Percentiles rank a stretch among this genome's conserved stretches.
phyloP scores from a whole-genome alignment of 352 stramenopile genomes.

The Pythium catenulatum region DNA sequence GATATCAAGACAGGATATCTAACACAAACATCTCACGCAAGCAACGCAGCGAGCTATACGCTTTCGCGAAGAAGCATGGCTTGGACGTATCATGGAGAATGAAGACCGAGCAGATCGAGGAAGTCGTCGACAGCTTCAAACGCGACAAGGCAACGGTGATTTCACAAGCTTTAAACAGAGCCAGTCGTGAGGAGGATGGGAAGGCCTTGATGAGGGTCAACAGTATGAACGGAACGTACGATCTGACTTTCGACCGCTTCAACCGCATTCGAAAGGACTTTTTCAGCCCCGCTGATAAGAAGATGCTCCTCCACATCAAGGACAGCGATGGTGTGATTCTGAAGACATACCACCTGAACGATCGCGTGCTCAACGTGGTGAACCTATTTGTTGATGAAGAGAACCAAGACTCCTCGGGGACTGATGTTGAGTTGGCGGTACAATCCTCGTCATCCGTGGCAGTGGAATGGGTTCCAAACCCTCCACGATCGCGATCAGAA shows the following conservation, averaged over 20 bases:
- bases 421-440: constrained; percentile 57
- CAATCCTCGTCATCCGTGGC: constrained; percentile 30
- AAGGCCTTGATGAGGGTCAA: constrained; percentile 20
- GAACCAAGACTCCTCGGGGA: constrained; percentile 58
- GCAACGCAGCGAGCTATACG: too few species aligned
- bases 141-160: too few species aligned
- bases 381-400: constrained; percentile 59
- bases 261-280: constrained; percentile 55
- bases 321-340: constrained; percentile 41
- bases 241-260: constrained; percentile 16
- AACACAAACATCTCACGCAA: too few species aligned
- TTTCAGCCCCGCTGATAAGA: constrained; percentile 46
- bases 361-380: constrained; percentile 48
- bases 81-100: too few species aligned
- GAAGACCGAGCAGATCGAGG: too few species aligned
- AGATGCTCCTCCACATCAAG: constrained; percentile 52
- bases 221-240: not conserved
- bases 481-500: constrained; percentile 38
- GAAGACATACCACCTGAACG: constrained; percentile 51
- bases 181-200: not conserved
- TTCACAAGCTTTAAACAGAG: too few species aligned
- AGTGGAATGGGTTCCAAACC: constrained; percentile 54
- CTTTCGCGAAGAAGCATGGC: too few species aligned
- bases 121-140: too few species aligned
- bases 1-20: too few species aligned